These are phyloP conservation scores for Tuber microsphaerosporum DNA, from an alignment of 495 filamentous ascomycete genomes.

Conservation along the genomic window DNA sequence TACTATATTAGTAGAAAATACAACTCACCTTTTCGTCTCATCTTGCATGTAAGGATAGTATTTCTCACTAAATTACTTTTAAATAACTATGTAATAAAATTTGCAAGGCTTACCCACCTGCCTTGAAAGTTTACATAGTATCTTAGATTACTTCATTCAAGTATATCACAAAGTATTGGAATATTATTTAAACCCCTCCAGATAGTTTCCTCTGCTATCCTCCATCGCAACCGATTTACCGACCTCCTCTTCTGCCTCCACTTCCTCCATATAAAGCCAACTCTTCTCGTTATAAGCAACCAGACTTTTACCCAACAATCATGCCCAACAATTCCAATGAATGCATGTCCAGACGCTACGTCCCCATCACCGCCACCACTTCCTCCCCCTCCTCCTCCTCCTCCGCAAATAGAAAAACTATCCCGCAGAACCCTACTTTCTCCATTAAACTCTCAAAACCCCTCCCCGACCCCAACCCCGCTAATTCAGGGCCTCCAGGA, in stretches of 20 bases:
- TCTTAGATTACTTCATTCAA: too few relatives aligned
- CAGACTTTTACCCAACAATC: background rate
- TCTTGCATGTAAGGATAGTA: too few relatives aligned
- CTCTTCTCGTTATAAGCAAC: background rate
- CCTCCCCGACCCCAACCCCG: background rate
- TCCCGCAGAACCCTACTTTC: background rate
- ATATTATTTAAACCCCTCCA: background rate
- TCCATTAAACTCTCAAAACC: background rate
- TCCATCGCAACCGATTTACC: background rate
- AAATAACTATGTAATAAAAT: too few relatives aligned
- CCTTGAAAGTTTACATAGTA: too few relatives aligned
- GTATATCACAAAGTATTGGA: too few relatives aligned
- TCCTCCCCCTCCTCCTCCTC: background rate
- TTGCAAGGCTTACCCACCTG: too few relatives aligned
- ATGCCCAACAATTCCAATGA: background rate
- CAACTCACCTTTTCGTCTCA: too few relatives aligned
- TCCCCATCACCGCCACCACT: background rate
- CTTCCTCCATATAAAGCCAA: background rate
- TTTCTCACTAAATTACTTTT: too few relatives aligned
- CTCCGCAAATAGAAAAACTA: background rate
- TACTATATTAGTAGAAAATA: too few relatives aligned
- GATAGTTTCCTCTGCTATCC: background rate
- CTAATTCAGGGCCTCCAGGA: fast-evolving
- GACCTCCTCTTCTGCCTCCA: background rate
- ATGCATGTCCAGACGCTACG: background rate